Evolutionary conservation across 306 rosid genomes (phyloP).

Genomic region (Astragalus glycyphyllos): DNA sequence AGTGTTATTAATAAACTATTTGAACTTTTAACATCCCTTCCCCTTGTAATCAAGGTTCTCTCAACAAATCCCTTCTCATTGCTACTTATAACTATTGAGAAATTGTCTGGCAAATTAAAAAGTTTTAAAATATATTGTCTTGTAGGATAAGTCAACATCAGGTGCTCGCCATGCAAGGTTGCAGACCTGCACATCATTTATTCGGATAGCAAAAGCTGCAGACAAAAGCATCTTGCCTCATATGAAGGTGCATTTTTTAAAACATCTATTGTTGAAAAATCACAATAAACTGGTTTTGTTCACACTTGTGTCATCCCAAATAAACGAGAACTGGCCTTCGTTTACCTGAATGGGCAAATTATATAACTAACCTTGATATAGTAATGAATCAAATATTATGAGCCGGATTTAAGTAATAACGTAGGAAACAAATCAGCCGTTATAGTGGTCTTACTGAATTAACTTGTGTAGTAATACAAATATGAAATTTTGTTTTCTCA

Average conservation of each 20-base stretch:
- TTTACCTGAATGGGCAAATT: constrained; percentile 12
- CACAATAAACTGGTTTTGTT: constrained; percentile 19
- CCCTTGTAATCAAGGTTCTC: constrained; percentile 69
- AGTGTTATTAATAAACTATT: constrained; percentile 88
- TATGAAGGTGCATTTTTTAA: constrained; percentile 76
- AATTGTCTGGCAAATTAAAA: constrained; percentile 38
- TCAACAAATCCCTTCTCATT: constrained; percentile 36
- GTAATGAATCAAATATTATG: constrained; percentile 2
- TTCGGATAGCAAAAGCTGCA: constrained; percentile 92
- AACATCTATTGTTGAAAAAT: constrained; percentile 16
- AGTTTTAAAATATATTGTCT: constrained; percentile 34
- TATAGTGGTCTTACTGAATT: too few relatives aligned
- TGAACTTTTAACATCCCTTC: constrained; percentile 90
- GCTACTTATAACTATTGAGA: constrained; percentile 31
- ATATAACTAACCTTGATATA: constrained; percentile 31
- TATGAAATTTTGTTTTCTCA: background rate
- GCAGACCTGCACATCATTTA: constrained; percentile 92
- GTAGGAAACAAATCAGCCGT: too few relatives aligned
- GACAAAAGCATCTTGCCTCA: constrained; percentile 95
- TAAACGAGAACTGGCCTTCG: constrained; percentile 7
- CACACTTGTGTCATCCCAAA: constrained; percentile 13
- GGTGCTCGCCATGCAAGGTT: constrained; percentile 90
- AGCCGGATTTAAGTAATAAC: background rate
- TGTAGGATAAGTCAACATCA: constrained; percentile 77
- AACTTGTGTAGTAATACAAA: background rate